Evolutionary conservation across 2,329 filamentous ascomycete genomes (phyloP), one percentile per base, ranked within the genome.

Genomic region (Botryotinia calthae): DNA sequence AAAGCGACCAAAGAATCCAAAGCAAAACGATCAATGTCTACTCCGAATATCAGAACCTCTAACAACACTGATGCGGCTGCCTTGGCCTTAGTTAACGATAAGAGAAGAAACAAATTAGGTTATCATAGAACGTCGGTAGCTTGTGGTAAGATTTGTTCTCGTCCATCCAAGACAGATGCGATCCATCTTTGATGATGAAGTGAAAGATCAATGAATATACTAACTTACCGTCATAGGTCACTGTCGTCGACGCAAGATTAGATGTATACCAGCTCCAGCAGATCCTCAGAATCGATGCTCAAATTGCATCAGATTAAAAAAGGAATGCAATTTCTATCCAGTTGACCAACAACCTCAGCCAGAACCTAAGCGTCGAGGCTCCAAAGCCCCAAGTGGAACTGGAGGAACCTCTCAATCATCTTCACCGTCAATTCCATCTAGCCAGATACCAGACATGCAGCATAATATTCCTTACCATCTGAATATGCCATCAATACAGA

Each of bases 71-170:
- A 81, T 73, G 77, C 77, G 70, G 74, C 81, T 78, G 77, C 78
- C 71, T 70, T 81, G 63, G 75, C 80, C 64, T 54, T 80, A 59
- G 81, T 81, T 56, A 86, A 87, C 51, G 88, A 92, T 78, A 92
- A 92, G 81, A 89, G 90, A 80, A 90, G 95, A 80, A 98, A 97
- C 82, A 98, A 97, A 83, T 87, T 98, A 74, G 95, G 95, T 56
- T 98, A 98, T 81, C 95, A 98, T 84, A 90, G 95, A 80, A 97
- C 94, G 51, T 97, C 95, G 62, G 93, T 98, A 78, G 96, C 95
- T 78, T 98, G 95, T 85, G 92, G 95, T 98, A 88, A 89, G 95
- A 90, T 73, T 59, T 74, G 6, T 62, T 59, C 66, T 59, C 22
- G 61, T 58, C 40, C 72, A 51, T 69, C n/a, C 6, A 42, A 40